Evolutionary conservation across 768 basidiomycete species (phyloP), one percentile per base, ranked within the genome.

Genomic region (Steccherinum ochraceum): DNA sequence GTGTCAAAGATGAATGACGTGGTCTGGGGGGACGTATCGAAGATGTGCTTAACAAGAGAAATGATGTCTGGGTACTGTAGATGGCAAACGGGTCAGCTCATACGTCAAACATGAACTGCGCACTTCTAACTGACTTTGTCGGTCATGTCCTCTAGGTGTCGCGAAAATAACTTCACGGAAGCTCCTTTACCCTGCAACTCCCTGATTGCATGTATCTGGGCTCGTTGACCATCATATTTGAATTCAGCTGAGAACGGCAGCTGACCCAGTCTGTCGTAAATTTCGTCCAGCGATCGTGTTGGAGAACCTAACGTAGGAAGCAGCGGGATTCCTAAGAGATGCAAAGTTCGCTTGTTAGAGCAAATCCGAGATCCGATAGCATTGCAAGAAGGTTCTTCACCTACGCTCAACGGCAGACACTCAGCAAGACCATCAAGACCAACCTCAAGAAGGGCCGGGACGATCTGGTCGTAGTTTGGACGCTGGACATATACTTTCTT

Each of bases 111-210:
- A 24, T 16, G 23, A 18, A 45, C 44, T 45, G 35, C 19, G 42
- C 47, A 30, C 55, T 40, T 39, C 48, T 35, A 46, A 45, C 61
- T 55, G 62, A 80, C 87, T 74, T 95, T 93, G 53, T 81, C 80
- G 1, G 90, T 93, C 93, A 93, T 93, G 60, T 93, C 84, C 68
- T 94, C 91, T 25, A 95, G 71, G 71, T 93, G 90, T 49, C 92
- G 82, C 52, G 88, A 90, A 70, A 95, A 95, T 45, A 94, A 73
- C 48, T 80, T 78, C 40, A 90, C 76, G 7, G 30, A 35, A 10
- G 56, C 59, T 24, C 61, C 48, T 11, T 61, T 57, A 25, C 62
- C 70, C 25, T 65, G 59, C 2, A 64, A 58, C 12, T 61, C 61
- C 54, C 55, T 64, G 40, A 48, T 60, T 12, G 74, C 84, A 62